Percentiles rank a stretch among this genome's conserved stretches.
Conservation (phyloP, 257 asterid species). For the Ajuga chamaepitys region DNA sequence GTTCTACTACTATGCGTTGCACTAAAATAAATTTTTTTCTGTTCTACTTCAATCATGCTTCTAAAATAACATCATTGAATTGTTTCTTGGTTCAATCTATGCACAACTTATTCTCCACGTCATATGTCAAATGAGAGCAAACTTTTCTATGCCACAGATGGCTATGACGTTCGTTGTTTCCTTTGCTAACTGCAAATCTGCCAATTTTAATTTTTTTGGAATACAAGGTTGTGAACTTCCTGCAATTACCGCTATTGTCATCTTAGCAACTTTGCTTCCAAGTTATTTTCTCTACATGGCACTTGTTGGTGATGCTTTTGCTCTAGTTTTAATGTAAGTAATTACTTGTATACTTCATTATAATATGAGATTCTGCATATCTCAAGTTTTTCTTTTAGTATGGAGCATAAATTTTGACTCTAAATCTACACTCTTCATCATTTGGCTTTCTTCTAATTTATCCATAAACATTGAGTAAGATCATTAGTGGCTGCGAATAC, state of each 20-base stretch:
- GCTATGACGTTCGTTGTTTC: slow-evolving; percentile 63
- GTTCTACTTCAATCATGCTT: neutral
- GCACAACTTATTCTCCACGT: slow-evolving; percentile 40
- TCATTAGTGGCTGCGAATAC: neutral
- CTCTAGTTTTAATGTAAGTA: slow-evolving; percentile 69
- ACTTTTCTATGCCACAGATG: slow-evolving; percentile 45
- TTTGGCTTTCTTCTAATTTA: neutral
- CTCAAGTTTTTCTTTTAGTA: neutral
- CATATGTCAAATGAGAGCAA: slow-evolving; percentile 32
- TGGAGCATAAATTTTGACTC: too few species aligned
- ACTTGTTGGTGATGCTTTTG: slow-evolving; percentile 64
- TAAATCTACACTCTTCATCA: too few species aligned
- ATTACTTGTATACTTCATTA: neutral
- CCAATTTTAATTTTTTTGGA: slow-evolving; percentile 27
- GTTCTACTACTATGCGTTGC: neutral
- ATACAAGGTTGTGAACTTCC: slow-evolving; percentile 67
- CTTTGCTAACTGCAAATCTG: slow-evolving; percentile 59
- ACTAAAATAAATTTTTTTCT: neutral
- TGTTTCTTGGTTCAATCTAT: slow-evolving; percentile 6
- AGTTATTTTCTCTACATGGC: slow-evolving; percentile 50
- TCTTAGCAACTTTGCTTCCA: slow-evolving; percentile 62
- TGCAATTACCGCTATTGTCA: slow-evolving; percentile 58
- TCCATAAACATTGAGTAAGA: neutral
- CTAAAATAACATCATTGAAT: neutral
- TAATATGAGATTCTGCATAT: neutral